Evolutionary conservation across 331 rosid genomes (phyloP).

Genomic region (Erythrophleum ivorense): DNA sequence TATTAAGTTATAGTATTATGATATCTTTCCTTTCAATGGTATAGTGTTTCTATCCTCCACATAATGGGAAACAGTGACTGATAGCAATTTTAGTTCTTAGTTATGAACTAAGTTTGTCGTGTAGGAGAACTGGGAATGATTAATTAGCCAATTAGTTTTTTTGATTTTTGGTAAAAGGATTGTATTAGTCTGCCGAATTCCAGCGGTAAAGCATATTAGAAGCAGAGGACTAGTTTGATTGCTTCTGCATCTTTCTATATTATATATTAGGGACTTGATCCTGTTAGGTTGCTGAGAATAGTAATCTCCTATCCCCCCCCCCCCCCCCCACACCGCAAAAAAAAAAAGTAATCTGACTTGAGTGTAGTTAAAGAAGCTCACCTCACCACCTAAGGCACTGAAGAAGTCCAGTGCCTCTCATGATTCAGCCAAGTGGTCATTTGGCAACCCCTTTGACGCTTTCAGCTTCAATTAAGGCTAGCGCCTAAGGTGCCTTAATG

Average conservation of each 20-base stretch:
- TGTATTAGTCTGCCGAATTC: background rate
- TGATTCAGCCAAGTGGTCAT: too few relatives aligned
- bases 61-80: background rate
- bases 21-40: constrained; percentile 9
- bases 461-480: too few relatives aligned
- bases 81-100: constrained; percentile 2
- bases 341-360: too few relatives aligned
- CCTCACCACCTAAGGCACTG: too few relatives aligned
- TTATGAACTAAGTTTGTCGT: background rate
- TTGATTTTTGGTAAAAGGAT: background rate
- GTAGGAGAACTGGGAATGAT: constrained; percentile 20
- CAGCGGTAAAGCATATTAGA: background rate
- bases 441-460: too few relatives aligned
- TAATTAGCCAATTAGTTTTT: background rate
- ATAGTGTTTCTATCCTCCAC: background rate
- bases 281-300: constrained; percentile 3
- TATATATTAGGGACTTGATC: constrained; percentile 9
- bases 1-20: background rate
- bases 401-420: too few relatives aligned
- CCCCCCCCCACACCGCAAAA: too few relatives aligned
- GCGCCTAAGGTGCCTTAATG: too few relatives aligned
- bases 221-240: constrained; percentile 2
- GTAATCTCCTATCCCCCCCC: too few relatives aligned
- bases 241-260: background rate
- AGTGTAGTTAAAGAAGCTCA: too few relatives aligned